Evolutionary conservation across 2,329 filamentous ascomycete genomes (phyloP).

Genomic region (Myriangium duriaei): DNA sequence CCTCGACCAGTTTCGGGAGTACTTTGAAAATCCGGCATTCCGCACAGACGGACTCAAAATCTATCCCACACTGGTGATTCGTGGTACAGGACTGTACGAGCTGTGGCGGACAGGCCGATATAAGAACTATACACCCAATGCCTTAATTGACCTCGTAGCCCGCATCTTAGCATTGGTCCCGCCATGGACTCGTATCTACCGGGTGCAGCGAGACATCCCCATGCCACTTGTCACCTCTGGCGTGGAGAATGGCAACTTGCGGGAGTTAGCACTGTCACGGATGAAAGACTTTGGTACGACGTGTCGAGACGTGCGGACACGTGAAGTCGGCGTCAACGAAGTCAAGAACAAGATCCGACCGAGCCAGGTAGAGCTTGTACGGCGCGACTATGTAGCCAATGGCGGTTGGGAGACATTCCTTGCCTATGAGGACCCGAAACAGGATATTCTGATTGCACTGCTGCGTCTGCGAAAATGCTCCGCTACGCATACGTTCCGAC

Average conservation of each 20-base stretch:
- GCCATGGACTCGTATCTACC: conserved; percentile 97
- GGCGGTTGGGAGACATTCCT: conserved; percentile 98
- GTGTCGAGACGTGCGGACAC: conserved; percentile 88
- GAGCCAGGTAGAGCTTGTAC: conserved; percentile 88
- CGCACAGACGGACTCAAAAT: conserved; percentile 95
- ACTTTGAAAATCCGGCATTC: conserved; percentile 94
- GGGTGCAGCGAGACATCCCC: conserved; percentile 96
- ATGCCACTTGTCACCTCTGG: conserved; percentile 99
- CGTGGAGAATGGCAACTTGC: conserved; percentile 92
- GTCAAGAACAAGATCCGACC: conserved; percentile 98
- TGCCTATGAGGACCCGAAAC: conserved; percentile 95
- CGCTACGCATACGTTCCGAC: conserved; percentile 79
- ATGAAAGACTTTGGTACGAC: conserved; percentile 99
- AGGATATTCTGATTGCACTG: conserved; percentile 90
- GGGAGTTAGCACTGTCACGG: conserved; percentile 82
- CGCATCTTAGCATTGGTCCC: conserved; percentile 91
- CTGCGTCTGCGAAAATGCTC: conserved; percentile 84
- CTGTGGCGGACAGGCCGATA: conserved; percentile 94
- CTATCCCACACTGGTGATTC: conserved; percentile 92
- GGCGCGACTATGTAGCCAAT: conserved; percentile 88
- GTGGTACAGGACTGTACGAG: conserved; percentile 92
- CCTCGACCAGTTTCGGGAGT: conserved; percentile 91
- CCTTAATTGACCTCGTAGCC: conserved; percentile 86
- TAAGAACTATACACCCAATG: conserved; percentile 98
- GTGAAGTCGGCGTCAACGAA: conserved; percentile 96